These are phyloP conservation scores for Botrytis sinoallii DNA, from an alignment of 2,329 filamentous ascomycete genomes.

Conservation along the genomic window DNA sequence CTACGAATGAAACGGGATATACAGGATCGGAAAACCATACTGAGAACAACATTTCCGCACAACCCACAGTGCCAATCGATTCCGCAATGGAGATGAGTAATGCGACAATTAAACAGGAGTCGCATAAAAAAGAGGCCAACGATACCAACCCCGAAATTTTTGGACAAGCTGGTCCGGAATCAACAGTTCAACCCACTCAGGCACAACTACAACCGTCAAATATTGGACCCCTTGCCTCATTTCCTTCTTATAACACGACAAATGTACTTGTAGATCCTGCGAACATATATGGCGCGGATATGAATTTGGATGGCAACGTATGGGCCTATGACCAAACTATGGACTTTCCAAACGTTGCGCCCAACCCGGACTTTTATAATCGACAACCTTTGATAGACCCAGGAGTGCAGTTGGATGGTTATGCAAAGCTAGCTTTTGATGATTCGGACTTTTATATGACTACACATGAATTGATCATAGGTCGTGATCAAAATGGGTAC, in stretches of 20 bases:
- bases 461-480: slow-evolving; percentile 68
- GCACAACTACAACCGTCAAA: not conserved
- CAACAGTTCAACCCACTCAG: not conserved
- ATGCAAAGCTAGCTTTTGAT: slow-evolving; percentile 62
- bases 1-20: not conserved
- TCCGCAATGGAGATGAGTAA: not conserved
- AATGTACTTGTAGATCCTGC: not conserved
- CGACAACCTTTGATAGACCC: not conserved
- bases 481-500: slow-evolving; percentile 56
- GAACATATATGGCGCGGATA: not conserved
- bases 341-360: not conserved
- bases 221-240: not conserved
- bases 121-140: not conserved
- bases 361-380: not conserved
- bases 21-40: too few species aligned
- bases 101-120: not conserved
- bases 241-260: not conserved
- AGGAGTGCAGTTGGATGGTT: slow-evolving; percentile 31
- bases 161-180: not conserved
- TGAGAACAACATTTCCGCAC: not conserved
- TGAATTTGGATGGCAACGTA: not conserved
- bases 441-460: slow-evolving; percentile 79
- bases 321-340: not conserved
- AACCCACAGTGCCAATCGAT: not conserved
- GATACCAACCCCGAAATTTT: not conserved